phyloP scores from a whole-genome alignment of 176 grass and related monocot species.

The Raddia guianensis region DNA sequence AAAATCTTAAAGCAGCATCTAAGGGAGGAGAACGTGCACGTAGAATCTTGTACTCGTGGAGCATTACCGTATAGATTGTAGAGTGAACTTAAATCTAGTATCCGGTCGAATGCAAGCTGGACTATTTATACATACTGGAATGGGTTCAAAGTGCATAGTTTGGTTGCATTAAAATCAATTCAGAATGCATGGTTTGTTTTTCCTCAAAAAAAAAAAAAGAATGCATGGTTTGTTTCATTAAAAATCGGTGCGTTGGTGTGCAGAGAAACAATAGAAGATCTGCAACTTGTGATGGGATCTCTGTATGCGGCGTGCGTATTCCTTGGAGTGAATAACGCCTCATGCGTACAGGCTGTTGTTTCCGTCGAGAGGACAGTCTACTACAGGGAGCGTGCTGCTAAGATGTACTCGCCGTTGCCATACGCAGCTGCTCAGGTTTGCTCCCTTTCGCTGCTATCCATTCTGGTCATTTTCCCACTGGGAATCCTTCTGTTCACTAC shows the following conservation, averaged over 20 bases:
- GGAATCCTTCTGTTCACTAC: constrained; percentile 12
- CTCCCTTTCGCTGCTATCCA: not conserved
- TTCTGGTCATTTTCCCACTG: not conserved
- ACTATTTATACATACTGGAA: not conserved
- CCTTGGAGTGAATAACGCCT: constrained; percentile 70
- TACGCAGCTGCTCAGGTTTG: constrained; percentile 84
- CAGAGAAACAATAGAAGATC: constrained; percentile 65
- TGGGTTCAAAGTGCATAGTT: not conserved
- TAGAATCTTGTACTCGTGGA: too few relatives aligned
- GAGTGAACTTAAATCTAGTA: not conserved
- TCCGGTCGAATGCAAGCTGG: not conserved
- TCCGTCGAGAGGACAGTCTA: constrained; percentile 76
- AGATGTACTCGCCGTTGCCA: constrained; percentile 72
- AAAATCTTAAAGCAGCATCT: too few relatives aligned
- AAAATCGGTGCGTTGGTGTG: not conserved
- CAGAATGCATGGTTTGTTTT: too few relatives aligned
- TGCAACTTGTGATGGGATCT: constrained; percentile 64
- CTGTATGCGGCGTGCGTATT: constrained; percentile 73
- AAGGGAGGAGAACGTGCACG: too few relatives aligned
- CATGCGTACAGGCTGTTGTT: constrained; percentile 70
- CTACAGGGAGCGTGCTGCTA: constrained; percentile 67
- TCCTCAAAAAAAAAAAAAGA: not conserved
- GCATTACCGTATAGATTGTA: not conserved
- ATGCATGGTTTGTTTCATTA: constrained; percentile 4
- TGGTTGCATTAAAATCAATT: not conserved